Evolutionary conservation across 2,329 filamentous ascomycete genomes (phyloP), one percentile per base, ranked within the genome.

Genomic region (Aureobasidium sp.): DNA sequence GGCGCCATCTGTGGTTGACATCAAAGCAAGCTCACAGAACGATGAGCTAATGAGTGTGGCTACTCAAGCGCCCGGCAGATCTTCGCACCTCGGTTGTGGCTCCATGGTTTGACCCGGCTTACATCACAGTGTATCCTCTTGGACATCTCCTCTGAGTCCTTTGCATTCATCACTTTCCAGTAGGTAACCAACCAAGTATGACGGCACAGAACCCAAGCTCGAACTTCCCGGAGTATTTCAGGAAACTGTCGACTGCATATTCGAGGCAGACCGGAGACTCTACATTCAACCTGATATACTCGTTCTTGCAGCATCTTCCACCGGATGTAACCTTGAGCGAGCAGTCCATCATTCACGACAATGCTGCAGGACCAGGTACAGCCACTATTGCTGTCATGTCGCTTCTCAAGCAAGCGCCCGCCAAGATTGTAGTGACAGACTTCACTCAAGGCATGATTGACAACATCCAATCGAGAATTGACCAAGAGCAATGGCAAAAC

Each of bases 221-320:
- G 8, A 49, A 7, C n/a, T 49, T 49, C 27, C 47, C 47, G 1
- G 27, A 49, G 47, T 49, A 49, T 31, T 49, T 49, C 47, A 49
- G 15, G 11, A 49, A 31, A 31, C 27, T 49, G 25, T 49, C 27
- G 47, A 49, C n/a, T n/a, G 6, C 47, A 49, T 49, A 49, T 15
- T 49, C 47, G n/a, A 49, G 47, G 47, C 47, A 49, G 47, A 49
- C 47, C 7, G 47, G 47, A 31, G 47, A 49, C 29, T 49, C 47
- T 15, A 49, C 47, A n/a, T 49, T 49, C 47, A 49, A 49, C 14
- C 29, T 49, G 47, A 49, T 49, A 31, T 31, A 49, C 29, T 49
- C 47, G n/a, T 49, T 49, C 47, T 49, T 49, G 47, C 47, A 49
- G 5, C 47, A 49, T 34, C 47, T 49, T 31, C 47, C 47, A 49